Conservation (phyloP, 140 eudicot species). For the Flaveria floridana region DNA sequence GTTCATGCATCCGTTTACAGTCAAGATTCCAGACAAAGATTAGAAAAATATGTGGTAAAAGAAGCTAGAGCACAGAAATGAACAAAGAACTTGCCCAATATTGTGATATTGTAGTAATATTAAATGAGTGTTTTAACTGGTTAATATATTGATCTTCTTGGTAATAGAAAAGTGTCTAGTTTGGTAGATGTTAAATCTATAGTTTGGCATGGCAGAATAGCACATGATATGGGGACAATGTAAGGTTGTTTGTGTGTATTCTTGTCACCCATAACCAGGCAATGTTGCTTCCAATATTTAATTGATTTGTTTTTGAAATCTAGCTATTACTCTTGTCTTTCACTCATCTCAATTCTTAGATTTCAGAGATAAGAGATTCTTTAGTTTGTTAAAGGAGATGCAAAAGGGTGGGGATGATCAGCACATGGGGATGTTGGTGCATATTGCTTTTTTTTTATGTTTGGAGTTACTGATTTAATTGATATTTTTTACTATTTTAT, state of each 20-base stretch:
- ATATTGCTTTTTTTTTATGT: slow-evolving; percentile 38
- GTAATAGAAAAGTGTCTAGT: slow-evolving; percentile 34
- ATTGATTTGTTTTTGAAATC: slow-evolving; percentile 35
- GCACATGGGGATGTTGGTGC: slow-evolving; percentile 39
- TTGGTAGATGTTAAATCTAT: slow-evolving; percentile 31
- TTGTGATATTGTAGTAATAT: neutral
- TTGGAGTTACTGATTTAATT: slow-evolving; percentile 27
- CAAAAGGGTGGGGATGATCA: slow-evolving; percentile 40
- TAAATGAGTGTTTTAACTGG: neutral
- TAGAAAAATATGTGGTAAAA: slow-evolving; percentile 18
- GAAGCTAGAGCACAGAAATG: slow-evolving; percentile 18
- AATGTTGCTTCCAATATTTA: slow-evolving; percentile 35
- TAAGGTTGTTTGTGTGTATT: slow-evolving; percentile 40
- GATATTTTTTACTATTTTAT: neutral
- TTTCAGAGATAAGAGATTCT: slow-evolving; percentile 38
- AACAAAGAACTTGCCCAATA: slow-evolving; percentile 23
- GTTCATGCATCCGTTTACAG: slow-evolving; percentile 34
- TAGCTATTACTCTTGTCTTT: slow-evolving; percentile 32
- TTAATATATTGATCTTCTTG: slow-evolving; percentile 27
- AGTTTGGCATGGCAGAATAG: slow-evolving; percentile 39
- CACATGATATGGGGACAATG: slow-evolving; percentile 73
- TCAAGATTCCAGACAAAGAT: slow-evolving; percentile 27
- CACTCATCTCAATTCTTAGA: slow-evolving; percentile 31
- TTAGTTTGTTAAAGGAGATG: slow-evolving; percentile 30
- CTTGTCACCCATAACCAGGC: slow-evolving; percentile 68